phyloP scores from a whole-genome alignment of 1,284 basidiomycete species.

The Megacollybia platyphylla region DNA sequence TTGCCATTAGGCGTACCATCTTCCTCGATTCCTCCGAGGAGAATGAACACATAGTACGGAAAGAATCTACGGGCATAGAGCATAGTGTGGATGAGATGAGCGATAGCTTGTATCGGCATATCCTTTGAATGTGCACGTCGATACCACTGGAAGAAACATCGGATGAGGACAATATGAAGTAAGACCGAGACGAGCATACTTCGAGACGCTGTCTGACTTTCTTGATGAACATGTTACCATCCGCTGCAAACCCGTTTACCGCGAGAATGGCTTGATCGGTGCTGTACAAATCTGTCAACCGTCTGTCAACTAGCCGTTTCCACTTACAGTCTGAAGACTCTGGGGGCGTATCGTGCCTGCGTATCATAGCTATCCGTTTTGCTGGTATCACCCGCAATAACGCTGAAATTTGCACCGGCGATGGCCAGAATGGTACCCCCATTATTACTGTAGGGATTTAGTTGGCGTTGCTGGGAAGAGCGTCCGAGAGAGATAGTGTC shows the following conservation, averaged over 20 bases:
- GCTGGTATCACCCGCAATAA: constrained; percentile 90
- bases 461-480: constrained; percentile 46
- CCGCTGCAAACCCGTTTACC: constrained; percentile 90
- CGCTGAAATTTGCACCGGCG: constrained; percentile 81
- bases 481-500: constrained; percentile 22
- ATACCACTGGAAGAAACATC: constrained; percentile 62
- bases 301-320: constrained; percentile 3
- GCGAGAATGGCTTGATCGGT: constrained; percentile 90
- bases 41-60: constrained; percentile 94
- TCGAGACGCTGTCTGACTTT: constrained; percentile 87
- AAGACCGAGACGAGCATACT: constrained; percentile 28
- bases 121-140: constrained; percentile 88
- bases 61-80: constrained; percentile 90
- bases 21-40: constrained; percentile 88
- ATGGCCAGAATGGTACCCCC: constrained; percentile 93
- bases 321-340: constrained; percentile 72
- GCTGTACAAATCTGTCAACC: constrained; percentile 26
- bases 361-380: constrained; percentile 92
- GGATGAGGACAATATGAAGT: constrained; percentile 6
- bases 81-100: constrained; percentile 92
- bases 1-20: constrained; percentile 50
- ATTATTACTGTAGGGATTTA: constrained; percentile 85
- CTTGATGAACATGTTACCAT: constrained; percentile 94
- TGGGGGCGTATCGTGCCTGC: constrained; percentile 92
- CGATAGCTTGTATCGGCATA: constrained; percentile 87